Percentiles rank a stretch among this genome's conserved stretches.
Evolutionary conservation across 805 yeast species (phyloP).

Genomic region (Maudiozyma saulgeensis): DNA sequence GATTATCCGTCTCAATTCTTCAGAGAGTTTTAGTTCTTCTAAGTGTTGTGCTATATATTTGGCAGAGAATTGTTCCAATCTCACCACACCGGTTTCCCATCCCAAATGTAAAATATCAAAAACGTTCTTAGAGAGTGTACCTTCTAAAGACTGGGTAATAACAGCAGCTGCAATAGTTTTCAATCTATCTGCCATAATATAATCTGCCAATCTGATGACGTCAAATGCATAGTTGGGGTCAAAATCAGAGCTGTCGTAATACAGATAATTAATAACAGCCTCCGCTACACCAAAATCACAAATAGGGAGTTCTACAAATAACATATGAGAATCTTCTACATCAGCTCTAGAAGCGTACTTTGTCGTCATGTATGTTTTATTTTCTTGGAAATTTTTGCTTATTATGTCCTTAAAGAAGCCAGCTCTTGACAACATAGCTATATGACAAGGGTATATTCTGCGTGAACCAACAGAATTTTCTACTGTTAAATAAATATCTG

Average conservation of each 20-base stretch:
- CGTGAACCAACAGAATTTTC: conserved; percentile 17
- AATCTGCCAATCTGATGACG: conserved; percentile 48
- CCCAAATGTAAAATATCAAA: conserved; percentile 53
- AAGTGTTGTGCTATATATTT: conserved; percentile 46
- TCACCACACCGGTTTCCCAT: conserved; percentile 57
- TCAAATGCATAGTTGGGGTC: conserved; percentile 45
- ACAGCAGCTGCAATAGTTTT: conserved; percentile 52
- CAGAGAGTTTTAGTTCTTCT: conserved; percentile 27
- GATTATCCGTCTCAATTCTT: conserved; percentile 32
- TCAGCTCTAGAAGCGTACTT: not conserved
- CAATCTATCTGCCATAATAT: conserved; percentile 47
- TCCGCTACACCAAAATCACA: conserved; percentile 35
- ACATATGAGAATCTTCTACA: not conserved
- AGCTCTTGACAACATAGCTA: conserved; percentile 49
- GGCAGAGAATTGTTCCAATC: conserved; percentile 57
- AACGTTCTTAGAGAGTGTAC: conserved; percentile 30
- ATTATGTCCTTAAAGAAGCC: conserved; percentile 51
- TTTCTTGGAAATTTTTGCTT: conserved; percentile 21
- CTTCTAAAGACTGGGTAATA: conserved; percentile 26
- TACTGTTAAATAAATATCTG: conserved; percentile 42
- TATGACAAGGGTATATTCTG: conserved; percentile 51
- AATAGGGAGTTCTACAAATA: conserved; percentile 20
- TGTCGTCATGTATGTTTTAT: not conserved
- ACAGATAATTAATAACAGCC: conserved; percentile 44
- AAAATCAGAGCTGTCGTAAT: conserved; percentile 49